Base-by-base conservation (phyloP, 2,329 filamentous ascomycete genomes). In the Aureobasidium vineae region DNA sequence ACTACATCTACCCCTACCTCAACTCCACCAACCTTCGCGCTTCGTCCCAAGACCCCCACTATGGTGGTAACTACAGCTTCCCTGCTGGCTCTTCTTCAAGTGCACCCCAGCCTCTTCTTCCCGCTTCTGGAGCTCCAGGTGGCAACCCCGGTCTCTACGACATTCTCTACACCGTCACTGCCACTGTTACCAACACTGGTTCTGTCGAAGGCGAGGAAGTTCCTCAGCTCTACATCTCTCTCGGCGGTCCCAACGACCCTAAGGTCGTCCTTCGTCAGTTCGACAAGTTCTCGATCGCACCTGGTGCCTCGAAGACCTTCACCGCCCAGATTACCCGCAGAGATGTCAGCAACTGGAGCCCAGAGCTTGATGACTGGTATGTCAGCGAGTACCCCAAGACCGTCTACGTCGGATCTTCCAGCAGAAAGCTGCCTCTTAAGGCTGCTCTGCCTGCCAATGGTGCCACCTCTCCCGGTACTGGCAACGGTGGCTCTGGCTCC, bases 311-410 rank as follows among this genome's bases (percentile, higher is more conserved):
- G 61, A 82, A 80, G 3, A 85, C 82, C 1, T 96, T 95, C 80
- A 82, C 77, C 0, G 87, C 86, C 0, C 84, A 87, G 19, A 78
- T 97, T 65, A 92, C 88, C 6, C 85, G 93, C 45, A 87, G 92
- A 66, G 94, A 97, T 74, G 71, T 97, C 66, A 92, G 89, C 75
- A 95, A 92, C 80, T 97, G 94, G 93, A 91, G 97, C 71, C 80
- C 85, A 0, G 82, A 74, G 1, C 76, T 79, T n/a, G 93, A 97
- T 82, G 88, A 97, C 81, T 98, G 94, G 93, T 72, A 92, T 53
- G 80, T 88, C 64, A 81, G 79, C 36, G 72, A 79, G 26, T 81
- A 85, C 70, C 77, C 81, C 63, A 87, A 87, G 81, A 86, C 79
- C 66, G 81, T 86, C 47, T 84, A 84, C 69, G 85, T 88, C 6